Evolutionary conservation across 2,329 filamentous ascomycete genomes (phyloP), one percentile per base, ranked within the genome.

Genomic region (Polytolypa hystricis): DNA sequence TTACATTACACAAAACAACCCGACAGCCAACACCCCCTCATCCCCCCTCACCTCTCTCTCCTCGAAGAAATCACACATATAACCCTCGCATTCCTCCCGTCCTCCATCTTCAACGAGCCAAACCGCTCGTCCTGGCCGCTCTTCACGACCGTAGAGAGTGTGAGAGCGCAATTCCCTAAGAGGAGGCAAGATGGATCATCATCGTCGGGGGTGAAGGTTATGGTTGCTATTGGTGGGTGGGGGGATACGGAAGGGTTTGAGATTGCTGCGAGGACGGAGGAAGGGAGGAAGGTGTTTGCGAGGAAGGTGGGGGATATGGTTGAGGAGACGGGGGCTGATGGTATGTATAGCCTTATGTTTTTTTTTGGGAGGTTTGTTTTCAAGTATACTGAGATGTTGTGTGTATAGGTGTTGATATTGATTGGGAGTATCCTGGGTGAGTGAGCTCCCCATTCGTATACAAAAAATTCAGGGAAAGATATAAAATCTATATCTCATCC

Each of bases 211-310:
- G 73, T 74, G 16, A 73, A 75, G 41, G 56, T 83, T 30, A 69
- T 79, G 59, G 65, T 83, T 29, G 77, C 79, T 15, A 73, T 84
- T 45, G 79, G 79, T 4, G 79, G 79, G 30, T 84, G 79, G 79
- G 77, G 77, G 0, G 74, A 81, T 44, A 75, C 69, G 1, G 53
- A 55, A 9, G 77, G 77, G 0, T 83, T 80, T 46, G 64, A 68
- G 2, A 52, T 40, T 5, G 76, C 70, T 0, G 72, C 75, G 2
- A 58, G 56, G 33, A 65, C 62, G 3, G 59, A 66, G 1, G 44
- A 53, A 9, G 67, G 65, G 1, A 69, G 77, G 16, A 63, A 63
- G 43, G 56, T 58, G 4, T 83, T 79, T 58, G 73, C 77, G 2
- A 55, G 56, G n/a, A 78, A 79, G 45, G 66, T 81, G 6, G 69